phyloP scores from a whole-genome alignment of 2,329 filamentous ascomycete species.

The Colletotrichum magnum region DNA sequence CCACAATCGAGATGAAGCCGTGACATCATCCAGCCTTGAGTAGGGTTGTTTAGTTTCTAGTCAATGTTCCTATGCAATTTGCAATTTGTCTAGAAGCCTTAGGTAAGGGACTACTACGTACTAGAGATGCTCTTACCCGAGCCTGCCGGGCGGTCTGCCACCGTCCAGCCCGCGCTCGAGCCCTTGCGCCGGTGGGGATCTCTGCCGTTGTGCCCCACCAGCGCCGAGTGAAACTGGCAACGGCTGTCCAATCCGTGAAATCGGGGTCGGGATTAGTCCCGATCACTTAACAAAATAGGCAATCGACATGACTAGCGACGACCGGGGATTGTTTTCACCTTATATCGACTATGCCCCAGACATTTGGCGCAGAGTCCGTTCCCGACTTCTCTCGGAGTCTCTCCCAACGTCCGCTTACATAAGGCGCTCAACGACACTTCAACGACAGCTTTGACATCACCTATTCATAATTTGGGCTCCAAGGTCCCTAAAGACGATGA shows the following conservation, averaged over 20 bases:
- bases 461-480: neutral
- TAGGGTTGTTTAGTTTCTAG: neutral
- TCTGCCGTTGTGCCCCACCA: constrained; percentile 7
- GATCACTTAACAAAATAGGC: constrained; percentile 8
- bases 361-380: neutral
- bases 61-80: neutral
- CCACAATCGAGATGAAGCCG: too few relatives aligned
- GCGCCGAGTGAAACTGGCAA: constrained; percentile 3
- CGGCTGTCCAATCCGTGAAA: constrained; percentile 16
- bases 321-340: constrained; percentile 20
- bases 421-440: constrained; percentile 20
- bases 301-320: constrained; percentile 6
- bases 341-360: constrained; percentile 18
- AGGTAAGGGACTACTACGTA: too few relatives aligned
- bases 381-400: neutral
- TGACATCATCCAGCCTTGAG: too few relatives aligned
- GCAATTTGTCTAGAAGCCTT: neutral
- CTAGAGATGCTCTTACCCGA: too few relatives aligned
- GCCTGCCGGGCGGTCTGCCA: too few relatives aligned
- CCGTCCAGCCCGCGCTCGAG: neutral
- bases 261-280: constrained; percentile 9
- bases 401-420: constrained; percentile 17
- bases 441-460: neutral
- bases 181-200: neutral
- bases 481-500: too few relatives aligned